Conservation (phyloP, 2,329 filamentous ascomycete genomes). For the Venturia aucupariae region DNA sequence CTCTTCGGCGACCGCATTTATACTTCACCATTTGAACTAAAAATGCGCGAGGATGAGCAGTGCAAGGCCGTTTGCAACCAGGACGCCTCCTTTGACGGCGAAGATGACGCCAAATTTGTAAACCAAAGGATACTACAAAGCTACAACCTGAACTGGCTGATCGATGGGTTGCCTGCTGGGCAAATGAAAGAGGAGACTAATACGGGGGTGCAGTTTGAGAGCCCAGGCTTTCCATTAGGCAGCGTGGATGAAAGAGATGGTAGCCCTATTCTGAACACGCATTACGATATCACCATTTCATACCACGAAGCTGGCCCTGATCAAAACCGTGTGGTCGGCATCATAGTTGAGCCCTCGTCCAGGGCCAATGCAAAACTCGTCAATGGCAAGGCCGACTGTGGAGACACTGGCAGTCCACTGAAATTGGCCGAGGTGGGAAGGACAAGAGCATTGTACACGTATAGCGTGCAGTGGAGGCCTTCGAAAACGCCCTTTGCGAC, state of each 20-base stretch:
- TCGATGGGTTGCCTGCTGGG: conserved; percentile 87
- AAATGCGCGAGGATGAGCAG: conserved; percentile 77
- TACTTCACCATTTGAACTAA: conserved; percentile 86
- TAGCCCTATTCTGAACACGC: conserved; percentile 66
- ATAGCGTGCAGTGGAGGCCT: conserved; percentile 81
- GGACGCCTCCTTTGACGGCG: conserved; percentile 46
- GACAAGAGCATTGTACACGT: conserved; percentile 73
- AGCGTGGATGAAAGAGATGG: conserved; percentile 23
- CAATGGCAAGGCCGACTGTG: conserved; percentile 54
- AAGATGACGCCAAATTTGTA: conserved; percentile 61
- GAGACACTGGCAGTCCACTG: conserved; percentile 43
- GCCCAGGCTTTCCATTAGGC: conserved; percentile 80
- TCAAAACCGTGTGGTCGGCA: conserved; percentile 82
- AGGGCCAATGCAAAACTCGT: conserved; percentile 47
- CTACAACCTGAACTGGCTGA: conserved; percentile 91
- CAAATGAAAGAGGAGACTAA: conserved; percentile 70
- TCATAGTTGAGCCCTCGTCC: conserved; percentile 77
- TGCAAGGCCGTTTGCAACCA: conserved; percentile 72
- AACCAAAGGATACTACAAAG: conserved; percentile 74
- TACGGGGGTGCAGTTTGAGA: conserved; percentile 75
- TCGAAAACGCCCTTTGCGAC: conserved; percentile 89
- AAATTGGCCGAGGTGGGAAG: conserved; percentile 54
- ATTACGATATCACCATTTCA: conserved; percentile 89
- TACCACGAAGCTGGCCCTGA: conserved; percentile 71
- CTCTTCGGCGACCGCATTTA: conserved; percentile 95